phyloP scores from a whole-genome alignment of 129 eudicot species.

The Pulicaria dysenterica region DNA sequence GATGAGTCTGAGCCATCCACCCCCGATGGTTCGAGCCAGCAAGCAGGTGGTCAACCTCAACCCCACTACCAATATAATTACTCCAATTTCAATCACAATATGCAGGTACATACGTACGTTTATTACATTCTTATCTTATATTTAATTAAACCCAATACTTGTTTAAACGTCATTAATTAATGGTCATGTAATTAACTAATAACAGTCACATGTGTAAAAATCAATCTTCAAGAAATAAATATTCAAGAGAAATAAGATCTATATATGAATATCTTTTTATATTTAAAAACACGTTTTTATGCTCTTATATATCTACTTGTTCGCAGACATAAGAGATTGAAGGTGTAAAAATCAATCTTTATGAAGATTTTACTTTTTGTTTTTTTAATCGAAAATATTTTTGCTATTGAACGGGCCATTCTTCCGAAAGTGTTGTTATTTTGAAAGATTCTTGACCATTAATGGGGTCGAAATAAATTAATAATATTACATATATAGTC shows the following conservation, averaged over 20 bases:
- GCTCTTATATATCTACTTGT: too few relatives aligned
- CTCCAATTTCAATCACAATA: constrained; percentile 39
- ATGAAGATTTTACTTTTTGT: too few relatives aligned
- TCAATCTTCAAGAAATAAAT: too few relatives aligned
- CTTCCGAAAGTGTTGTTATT: neutral
- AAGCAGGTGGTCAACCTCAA: constrained; percentile 43
- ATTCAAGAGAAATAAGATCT: too few relatives aligned
- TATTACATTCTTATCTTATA: neutral
- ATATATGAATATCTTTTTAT: too few relatives aligned
- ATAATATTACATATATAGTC: constrained; percentile 20
- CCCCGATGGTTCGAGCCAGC: constrained; percentile 59
- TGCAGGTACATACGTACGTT: constrained; percentile 41
- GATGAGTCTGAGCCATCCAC: constrained; percentile 44
- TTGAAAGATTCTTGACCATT: neutral
- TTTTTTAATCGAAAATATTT: neutral
- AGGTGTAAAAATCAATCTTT: too few relatives aligned
- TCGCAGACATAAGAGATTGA: too few relatives aligned
- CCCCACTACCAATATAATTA: constrained; percentile 45
- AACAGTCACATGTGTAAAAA: too few relatives aligned
- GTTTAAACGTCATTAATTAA: too few relatives aligned
- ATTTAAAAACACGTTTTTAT: too few relatives aligned
- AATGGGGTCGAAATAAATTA: neutral
- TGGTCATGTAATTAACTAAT: too few relatives aligned
- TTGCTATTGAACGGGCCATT: neutral
- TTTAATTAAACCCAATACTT: neutral